Evolutionary conservation across 2,329 filamentous ascomycete species (phyloP), one percentile per base, ranked within the genome.

Genomic region (Thyridium curvatum): DNA sequence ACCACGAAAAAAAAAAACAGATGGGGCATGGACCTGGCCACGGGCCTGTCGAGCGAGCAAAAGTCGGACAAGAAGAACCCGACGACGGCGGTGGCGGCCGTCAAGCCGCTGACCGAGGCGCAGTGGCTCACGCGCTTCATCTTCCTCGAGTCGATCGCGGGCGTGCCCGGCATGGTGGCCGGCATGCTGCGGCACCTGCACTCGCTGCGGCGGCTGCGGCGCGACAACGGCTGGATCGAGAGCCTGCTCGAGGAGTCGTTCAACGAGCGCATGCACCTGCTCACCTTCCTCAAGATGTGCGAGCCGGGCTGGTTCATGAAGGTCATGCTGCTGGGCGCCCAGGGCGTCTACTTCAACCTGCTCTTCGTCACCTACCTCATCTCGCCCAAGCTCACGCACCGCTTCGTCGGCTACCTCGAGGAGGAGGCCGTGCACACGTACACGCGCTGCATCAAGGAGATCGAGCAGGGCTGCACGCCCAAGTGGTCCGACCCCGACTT

Each of bases 391-490:
- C 91, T 87, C 46, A 91, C 86, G 54, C 93, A 98, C 62, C 84
- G 93, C 33, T 97, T 98, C 61, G 90, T 97, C 38, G 93, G 90
- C 2, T 97, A 97, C 52, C 79, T 98, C 12, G 93, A 98, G 62
- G 93, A 98, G 60, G 93, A 98, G 62, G 93, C 93, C 8, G 91
- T 97, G 2, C 77, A 94, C 55, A 98, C 93, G 0, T 98, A 98
- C 67, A 93, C 88, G 1, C 81, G 89, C 36, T 86, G 88, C 44
- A 85, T 97, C 52, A 71, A 80, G 48, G 93, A 97, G 55, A 76
- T 98, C 17, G 90, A 97, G 42, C 72, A 75, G 3, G 91, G 91
- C n/a, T 76, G 79, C 42, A 68, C 96, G 12, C 89, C 90, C 1
- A 79, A 79, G 51, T 98, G 93, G 90, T 70, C 77, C 18, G 71